Base-by-base conservation (phyloP, 371 early-diverging fungal genomes). In the Mucor ambiguus region DNA sequence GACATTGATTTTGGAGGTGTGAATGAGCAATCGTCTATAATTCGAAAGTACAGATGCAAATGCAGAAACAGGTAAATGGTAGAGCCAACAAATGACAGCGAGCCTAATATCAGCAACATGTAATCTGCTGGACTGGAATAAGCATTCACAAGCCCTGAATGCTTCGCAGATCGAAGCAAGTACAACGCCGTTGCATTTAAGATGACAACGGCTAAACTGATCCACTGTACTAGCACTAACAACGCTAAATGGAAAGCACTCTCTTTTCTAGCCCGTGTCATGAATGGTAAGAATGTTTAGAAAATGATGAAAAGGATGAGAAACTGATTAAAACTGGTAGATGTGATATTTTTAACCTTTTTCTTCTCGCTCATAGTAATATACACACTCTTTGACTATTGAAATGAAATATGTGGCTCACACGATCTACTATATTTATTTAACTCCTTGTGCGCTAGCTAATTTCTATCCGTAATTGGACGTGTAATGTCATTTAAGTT, bases 261-360 rank as follows among this genome's bases (percentile, higher is more conserved):
- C 64, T 69, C 69, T 69, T 60, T 64, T 54, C 64, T 60, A 60
- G 69, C 69, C 60, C 69, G 58, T 60, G 64, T 54, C 64, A 69
- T 64, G 32, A 41, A 41, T 41, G 35, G 52, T 29, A 33, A 60
- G 26, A 57, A 56, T 56, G 30, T 41, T 44, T n/a, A 38, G 26
- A 16, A 37, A 67, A 60, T 58, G 52, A n/a, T n/a, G 48, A 63
- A 59, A 43, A 57, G 62, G 55, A 57, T 24, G 28, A 44, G 35
- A 48, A 48, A 58, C 37, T n/a, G 22, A 48, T 41, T 41, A 41
- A 41, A 41, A 41, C 41, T 41, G 18, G 3, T 41, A 18, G 18
- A 18, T 18, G 18, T 2, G 41, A 41, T 41, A 41, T 41, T 41
- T 41, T 41, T 18, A 41, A 41, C 14, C 41, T 41, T 41, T 41